Conservation (phyloP, 2,329 filamentous ascomycete genomes). For the Botrytis tulipae region DNA sequence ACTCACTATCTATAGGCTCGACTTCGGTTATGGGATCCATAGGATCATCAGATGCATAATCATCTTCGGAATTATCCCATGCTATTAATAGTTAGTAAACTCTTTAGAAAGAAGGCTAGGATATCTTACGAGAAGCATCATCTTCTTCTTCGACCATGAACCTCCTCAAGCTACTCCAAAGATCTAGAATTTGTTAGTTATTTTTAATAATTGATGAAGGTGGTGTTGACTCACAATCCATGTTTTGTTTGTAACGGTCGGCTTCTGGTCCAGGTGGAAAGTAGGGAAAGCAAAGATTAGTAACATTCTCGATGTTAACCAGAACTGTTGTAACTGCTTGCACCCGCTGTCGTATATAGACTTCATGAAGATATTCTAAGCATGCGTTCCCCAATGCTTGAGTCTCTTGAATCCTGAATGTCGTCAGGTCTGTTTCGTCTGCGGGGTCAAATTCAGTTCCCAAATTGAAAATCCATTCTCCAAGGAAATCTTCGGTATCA, state of each 20-base stretch:
- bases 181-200: conserved; percentile 21
- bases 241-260: conserved; percentile 27
- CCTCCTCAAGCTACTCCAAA: conserved; percentile 35
- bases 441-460: conserved; percentile 25
- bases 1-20: conserved; percentile 43
- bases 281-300: conserved; percentile 30
- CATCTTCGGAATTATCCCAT: conserved; percentile 39
- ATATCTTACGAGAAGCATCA: conserved; percentile 41
- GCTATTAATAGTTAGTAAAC: conserved; percentile 28
- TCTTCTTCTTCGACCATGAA: conserved; percentile 41
- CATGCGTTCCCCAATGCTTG: conserved; percentile 35
- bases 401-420: conserved; percentile 1
- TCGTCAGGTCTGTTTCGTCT: conserved; percentile 19
- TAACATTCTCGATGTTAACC: conserved; percentile 31
- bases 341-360: conserved; percentile 32
- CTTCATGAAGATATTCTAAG: conserved; percentile 36
- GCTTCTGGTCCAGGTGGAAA: conserved; percentile 27
- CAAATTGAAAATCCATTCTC: conserved; percentile 27
- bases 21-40: conserved; percentile 51
- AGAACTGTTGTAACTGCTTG: conserved; percentile 35
- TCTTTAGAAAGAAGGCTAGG: neutral
- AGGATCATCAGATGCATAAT: conserved; percentile 52
- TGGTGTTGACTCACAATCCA: conserved; percentile 27
- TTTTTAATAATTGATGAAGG: neutral
- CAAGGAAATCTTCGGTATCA: conserved; percentile 40